phyloP scores from a whole-genome alignment of 2,329 filamentous ascomycete species.

The Colletotrichum musae region DNA sequence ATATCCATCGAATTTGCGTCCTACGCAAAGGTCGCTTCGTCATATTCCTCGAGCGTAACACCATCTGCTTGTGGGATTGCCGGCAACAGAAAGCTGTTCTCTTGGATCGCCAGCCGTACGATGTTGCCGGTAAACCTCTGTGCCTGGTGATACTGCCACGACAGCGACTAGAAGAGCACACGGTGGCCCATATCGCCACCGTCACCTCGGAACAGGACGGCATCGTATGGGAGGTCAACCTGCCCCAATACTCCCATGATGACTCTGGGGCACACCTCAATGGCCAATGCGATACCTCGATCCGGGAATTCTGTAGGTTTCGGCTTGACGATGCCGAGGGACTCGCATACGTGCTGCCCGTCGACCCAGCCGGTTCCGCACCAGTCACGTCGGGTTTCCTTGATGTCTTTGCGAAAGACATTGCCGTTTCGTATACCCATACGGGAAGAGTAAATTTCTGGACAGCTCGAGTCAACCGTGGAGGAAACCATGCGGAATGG shows the following conservation, averaged over 20 bases:
- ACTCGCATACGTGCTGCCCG: slow-evolving; percentile 79
- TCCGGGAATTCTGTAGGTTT: slow-evolving; percentile 81
- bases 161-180: slow-evolving; percentile 68
- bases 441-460: slow-evolving; percentile 85
- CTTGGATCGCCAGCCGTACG: slow-evolving; percentile 72
- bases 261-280: slow-evolving; percentile 48
- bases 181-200: slow-evolving; percentile 81
- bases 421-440: slow-evolving; percentile 87
- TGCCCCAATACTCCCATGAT: slow-evolving; percentile 64
- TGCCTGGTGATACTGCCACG: slow-evolving; percentile 84
- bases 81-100: slow-evolving; percentile 70
- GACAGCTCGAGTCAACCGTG: slow-evolving; percentile 81
- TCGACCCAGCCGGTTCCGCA: slow-evolving; percentile 86
- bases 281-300: slow-evolving; percentile 53
- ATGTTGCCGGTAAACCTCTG: slow-evolving; percentile 78
- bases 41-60: slow-evolving; percentile 81
- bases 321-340: slow-evolving; percentile 73
- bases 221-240: slow-evolving; percentile 82
- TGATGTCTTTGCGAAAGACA: slow-evolving; percentile 87
- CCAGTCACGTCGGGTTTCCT: slow-evolving; percentile 82
- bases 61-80: slow-evolving; percentile 86
- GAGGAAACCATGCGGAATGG: slow-evolving; percentile 78
- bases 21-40: slow-evolving; percentile 84
- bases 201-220: slow-evolving; percentile 84
- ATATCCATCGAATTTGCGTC: slow-evolving; percentile 86